Evolutionary conservation across 352 stramenopile genomes (phyloP).

Genomic region (Pseudoperonospora humuli): DNA sequence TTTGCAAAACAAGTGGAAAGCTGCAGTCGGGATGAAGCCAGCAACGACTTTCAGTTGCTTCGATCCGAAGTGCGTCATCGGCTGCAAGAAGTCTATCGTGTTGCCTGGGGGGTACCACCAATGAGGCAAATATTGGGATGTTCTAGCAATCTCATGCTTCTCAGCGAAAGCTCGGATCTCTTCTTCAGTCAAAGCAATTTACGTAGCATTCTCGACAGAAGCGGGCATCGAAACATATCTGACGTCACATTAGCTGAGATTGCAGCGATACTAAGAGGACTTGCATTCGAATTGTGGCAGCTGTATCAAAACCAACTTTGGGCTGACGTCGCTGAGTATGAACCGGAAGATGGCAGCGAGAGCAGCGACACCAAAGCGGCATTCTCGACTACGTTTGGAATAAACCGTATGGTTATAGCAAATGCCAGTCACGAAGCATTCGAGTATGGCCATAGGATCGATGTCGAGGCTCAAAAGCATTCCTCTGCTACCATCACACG

Average conservation of each 20-base stretch:
- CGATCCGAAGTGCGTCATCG: constrained; percentile 35
- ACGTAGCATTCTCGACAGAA: constrained; percentile 4
- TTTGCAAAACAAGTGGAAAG: constrained; percentile 6
- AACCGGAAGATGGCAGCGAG: constrained; percentile 39
- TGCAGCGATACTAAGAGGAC: constrained; percentile 21
- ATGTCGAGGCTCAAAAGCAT: constrained; percentile 3
- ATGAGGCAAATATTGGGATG: constrained; percentile 39
- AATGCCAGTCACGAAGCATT: constrained; percentile 52
- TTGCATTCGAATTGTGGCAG: constrained; percentile 65
- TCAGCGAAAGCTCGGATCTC: constrained; percentile 47
- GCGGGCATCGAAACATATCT: neutral
- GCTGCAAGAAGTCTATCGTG: constrained; percentile 65
- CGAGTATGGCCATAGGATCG: constrained; percentile 14
- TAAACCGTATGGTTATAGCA: constrained; percentile 42
- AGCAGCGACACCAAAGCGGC: constrained; percentile 49
- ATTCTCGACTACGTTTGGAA: constrained; percentile 34
- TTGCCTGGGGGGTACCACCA: constrained; percentile 44
- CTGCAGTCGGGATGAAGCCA: constrained; percentile 8
- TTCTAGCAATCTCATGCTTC: constrained; percentile 62
- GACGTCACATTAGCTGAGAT: constrained; percentile 21
- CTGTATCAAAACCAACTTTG: constrained; percentile 76
- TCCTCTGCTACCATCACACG: neutral
- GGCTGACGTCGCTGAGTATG: constrained; percentile 51
- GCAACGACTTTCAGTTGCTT: constrained; percentile 9
- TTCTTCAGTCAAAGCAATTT: constrained; percentile 37